phyloP scores from a whole-genome alignment of 148 eudicot genomes.

The Amaranthus cruentus region DNA sequence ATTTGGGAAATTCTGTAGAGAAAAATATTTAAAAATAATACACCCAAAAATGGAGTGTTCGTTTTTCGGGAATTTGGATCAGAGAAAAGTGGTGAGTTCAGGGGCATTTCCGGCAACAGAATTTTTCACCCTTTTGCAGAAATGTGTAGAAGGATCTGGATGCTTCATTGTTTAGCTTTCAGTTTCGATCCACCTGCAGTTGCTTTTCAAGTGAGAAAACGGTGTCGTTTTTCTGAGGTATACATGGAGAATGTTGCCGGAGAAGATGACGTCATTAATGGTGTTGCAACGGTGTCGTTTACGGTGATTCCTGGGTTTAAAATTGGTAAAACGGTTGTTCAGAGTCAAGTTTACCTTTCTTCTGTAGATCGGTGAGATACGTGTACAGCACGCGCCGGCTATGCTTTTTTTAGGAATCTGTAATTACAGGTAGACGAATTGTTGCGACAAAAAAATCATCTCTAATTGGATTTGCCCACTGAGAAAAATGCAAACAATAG shows the following conservation, averaged over 20 bases:
- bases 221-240: conserved; percentile 66
- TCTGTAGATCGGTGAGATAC: conserved; percentile 16
- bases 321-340: conserved; percentile 72
- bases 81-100: conserved; percentile 57
- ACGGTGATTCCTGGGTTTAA: conserved; percentile 89
- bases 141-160: conserved; percentile 72
- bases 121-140: conserved; percentile 64
- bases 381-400: neutral
- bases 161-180: conserved; percentile 65
- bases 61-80: conserved; percentile 70
- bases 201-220: conserved; percentile 56
- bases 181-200: conserved; percentile 50
- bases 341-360: conserved; percentile 63
- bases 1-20: conserved; percentile 52
- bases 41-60: conserved; percentile 96
- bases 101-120: conserved; percentile 56
- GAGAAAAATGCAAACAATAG: no score
- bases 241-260: conserved; percentile 74
- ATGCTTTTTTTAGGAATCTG: neutral
- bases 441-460: no score
- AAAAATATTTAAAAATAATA: conserved; percentile 59
- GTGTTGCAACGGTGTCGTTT: conserved; percentile 46
- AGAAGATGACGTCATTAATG: conserved; percentile 21
- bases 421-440: neutral
- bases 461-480: no score